Percentiles rank a stretch among this genome's conserved stretches.
These are phyloP conservation scores for Daphne laureola DNA, from an alignment of 441 rosid genomes.

Conservation along the genomic window DNA sequence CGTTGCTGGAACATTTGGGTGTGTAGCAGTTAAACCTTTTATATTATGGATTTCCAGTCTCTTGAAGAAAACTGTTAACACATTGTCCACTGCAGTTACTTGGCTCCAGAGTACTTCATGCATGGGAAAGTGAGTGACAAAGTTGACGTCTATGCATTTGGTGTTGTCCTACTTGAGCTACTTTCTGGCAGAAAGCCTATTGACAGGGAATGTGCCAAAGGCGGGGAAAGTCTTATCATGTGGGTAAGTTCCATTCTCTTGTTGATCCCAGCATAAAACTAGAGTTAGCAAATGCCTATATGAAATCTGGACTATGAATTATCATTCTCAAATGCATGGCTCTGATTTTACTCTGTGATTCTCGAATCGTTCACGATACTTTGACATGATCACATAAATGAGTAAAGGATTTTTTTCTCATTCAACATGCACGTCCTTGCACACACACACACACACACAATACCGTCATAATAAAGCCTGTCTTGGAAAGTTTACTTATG, in stretches of 20 bases:
- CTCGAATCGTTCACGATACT: too few species aligned
- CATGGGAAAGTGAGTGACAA: slow-evolving; percentile 83
- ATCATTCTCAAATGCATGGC: too few species aligned
- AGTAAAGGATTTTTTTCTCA: too few species aligned
- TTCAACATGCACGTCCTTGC: too few species aligned
- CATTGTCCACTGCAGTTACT: slow-evolving; percentile 40
- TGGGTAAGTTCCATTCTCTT: slow-evolving; percentile 53
- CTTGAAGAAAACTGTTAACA: slow-evolving; percentile 6
- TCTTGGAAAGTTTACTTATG: too few species aligned
- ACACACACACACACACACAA: too few species aligned
- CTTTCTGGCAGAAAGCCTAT: slow-evolving; percentile 84
- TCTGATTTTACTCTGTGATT: too few species aligned
- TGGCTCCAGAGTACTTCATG: slow-evolving; percentile 95
- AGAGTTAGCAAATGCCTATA: too few species aligned
- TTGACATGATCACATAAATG: too few species aligned
- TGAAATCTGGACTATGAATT: too few species aligned
- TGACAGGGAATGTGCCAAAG: slow-evolving; percentile 41
- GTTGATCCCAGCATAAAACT: too few species aligned
- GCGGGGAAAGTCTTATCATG: slow-evolving; percentile 78
- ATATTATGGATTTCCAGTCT: slow-evolving; percentile 5
- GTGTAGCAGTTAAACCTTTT: slow-evolving; percentile 14
- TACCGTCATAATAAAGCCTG: too few species aligned
- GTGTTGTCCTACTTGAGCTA: slow-evolving; percentile 90
- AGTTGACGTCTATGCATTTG: slow-evolving; percentile 85
- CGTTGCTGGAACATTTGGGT: slow-evolving; percentile 92